Base-by-base conservation (phyloP, 1,284 basidiomycete genomes). In the Puccinia coronata region DNA sequence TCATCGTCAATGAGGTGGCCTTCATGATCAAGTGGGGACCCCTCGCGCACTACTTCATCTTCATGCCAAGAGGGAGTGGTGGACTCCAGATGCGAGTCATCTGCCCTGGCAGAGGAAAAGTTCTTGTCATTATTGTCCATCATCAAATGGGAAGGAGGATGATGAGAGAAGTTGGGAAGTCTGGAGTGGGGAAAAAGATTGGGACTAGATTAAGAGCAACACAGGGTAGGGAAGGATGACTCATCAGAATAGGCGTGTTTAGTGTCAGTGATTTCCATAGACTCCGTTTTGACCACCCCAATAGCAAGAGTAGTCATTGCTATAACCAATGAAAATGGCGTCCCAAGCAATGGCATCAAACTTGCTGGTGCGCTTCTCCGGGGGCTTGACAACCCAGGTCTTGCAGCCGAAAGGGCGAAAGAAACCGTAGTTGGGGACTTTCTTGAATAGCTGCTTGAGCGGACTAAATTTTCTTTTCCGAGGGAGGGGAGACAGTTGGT, bases 211-310 rank as follows among this genome's bases (percentile, higher is more conserved):
- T 72, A 16, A 53, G 49, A 12, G 31, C 43, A 6, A 9, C 2
- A 49, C 31, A 53, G 47, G 14, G 6, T 2, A 51, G 70, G 70
- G 23, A 72, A 72, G 18, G 2, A 2, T 5, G 70, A 51, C 28
- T 72, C 70, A 55, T 72, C 70, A 72, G 55, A 72, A 16, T 53
- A 53, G 1, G 47, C 70, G 39, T 72, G 70, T 31, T 53, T 71
- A 4, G 43, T 71, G 8, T 41, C 31, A 25, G 51, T 4, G 14
- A 71, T 53, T 4, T n/a, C 18, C 28, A 14, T 71, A 25, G 8
- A 16, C 8, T 28, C 23, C 2, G 28, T 8, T 49, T 28, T 49
- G 23, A 72, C 28, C n/a, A 34, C 34, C 9, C 4, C 49, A 25
- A n/a, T 72, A 72, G 28, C 23, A n/a, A 8, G 70, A 72, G 31